Evolutionary conservation across 2,329 filamentous ascomycete genomes (phyloP), one percentile per base, ranked within the genome.

Genomic region (Blastomyces gilchristii): DNA sequence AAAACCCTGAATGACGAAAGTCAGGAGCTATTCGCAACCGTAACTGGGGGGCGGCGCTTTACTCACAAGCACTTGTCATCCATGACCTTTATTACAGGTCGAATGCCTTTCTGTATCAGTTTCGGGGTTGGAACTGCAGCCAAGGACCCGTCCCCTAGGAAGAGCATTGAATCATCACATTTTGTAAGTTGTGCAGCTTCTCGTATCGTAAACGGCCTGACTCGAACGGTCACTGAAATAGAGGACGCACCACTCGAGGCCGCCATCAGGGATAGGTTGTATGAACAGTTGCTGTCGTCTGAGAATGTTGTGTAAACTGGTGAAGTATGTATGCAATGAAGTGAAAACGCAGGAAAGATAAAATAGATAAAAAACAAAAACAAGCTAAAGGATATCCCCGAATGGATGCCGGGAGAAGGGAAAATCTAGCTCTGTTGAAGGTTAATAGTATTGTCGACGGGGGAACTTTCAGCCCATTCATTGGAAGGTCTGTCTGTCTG

Each of bases 81-180:
- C 61, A 99, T 84, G 25, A 99, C 92, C 77, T 97, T 97, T 78
- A 99, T 89, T 61, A 99, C 91, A 1, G 90, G 87, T 70, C 92
- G 84, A 63, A 99, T 86, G 8, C 95, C 94, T 71, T 92, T 91
- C 69, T 90, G 86, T 65, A 88, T 85, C 41, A 96, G 83, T 73
- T 93, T 96, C 0, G 92, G 92, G 1, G 90, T 84, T 0, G 93
- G 91, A 16, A 84, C 87, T 56, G 85, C 89, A n/a, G 94, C 94
- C 63, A 99, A 82, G 22, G 93, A 97, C 64, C 94, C 94, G 75
- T 99, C 94, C 65, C 94, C 94, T n/a, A 99, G 84, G 73, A 99
- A 99, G 47, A 96, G 77, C 5, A 90, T 91, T 62, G 87, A 87
- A 75, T 97, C 93, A 70, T 99, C 93, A 71, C 76, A 78, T 75